A percentile compares a stretch with the other conserved stretches of the same genome.
Conservation (phyloP, 1,284 basidiomycete species). For the Cystobasidium sp. region DNA sequence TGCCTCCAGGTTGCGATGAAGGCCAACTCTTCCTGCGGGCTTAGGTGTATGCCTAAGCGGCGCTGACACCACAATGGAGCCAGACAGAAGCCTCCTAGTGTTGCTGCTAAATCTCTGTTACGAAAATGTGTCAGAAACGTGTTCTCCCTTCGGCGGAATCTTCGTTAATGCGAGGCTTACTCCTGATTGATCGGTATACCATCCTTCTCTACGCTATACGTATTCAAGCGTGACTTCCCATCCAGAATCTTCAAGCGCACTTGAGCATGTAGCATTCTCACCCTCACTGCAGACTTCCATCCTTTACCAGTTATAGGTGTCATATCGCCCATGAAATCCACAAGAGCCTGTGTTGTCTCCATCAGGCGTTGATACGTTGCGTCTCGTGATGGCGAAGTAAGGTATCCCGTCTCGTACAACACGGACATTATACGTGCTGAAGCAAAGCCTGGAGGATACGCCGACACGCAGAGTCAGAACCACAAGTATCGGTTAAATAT, state of each 20-base stretch:
- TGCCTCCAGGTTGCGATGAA: slow-evolving; percentile 50
- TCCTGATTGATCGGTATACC: slow-evolving; percentile 52
- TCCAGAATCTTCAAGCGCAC: slow-evolving; percentile 46
- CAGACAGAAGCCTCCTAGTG: slow-evolving; percentile 50
- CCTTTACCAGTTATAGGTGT: slow-evolving; percentile 46
- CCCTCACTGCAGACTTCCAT: slow-evolving; percentile 49
- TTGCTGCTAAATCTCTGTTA: slow-evolving; percentile 48
- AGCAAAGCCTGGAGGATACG: slow-evolving; percentile 43
- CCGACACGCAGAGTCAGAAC: neutral
- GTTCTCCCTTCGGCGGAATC: neutral
- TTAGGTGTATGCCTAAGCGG: slow-evolving; percentile 43
- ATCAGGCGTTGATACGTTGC: slow-evolving; percentile 50
- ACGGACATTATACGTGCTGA: slow-evolving; percentile 44
- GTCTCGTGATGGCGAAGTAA: slow-evolving; percentile 48
- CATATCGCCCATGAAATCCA: slow-evolving; percentile 51
- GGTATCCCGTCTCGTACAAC: slow-evolving; percentile 51
- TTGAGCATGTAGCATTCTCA: slow-evolving; percentile 51
- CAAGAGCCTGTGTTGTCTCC: slow-evolving; percentile 46
- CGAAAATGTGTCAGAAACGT: neutral
- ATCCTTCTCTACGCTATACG: slow-evolving; percentile 46
- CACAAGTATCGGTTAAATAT: neutral
- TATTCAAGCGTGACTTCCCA: slow-evolving; percentile 44
- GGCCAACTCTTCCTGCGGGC: slow-evolving; percentile 42
- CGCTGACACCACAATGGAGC: slow-evolving; percentile 51
- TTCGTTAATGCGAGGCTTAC: slow-evolving; percentile 32